Conservation (phyloP, 768 basidiomycete species). For the Boletus rex-veris region DNA sequence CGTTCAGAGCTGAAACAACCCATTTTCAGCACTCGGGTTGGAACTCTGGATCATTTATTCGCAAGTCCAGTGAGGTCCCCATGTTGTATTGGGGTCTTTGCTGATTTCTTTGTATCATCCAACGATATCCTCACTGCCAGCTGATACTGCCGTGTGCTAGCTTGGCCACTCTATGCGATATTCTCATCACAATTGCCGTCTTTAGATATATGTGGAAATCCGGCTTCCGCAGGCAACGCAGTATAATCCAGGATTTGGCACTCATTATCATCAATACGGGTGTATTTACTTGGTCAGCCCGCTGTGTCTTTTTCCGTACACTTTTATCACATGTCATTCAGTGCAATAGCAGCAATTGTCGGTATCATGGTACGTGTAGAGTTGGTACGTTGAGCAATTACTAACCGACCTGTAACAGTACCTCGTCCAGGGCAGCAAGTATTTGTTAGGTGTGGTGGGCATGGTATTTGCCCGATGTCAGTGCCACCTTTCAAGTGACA, state of each 20-base stretch:
- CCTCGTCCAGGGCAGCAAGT: neutral
- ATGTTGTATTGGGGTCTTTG: neutral
- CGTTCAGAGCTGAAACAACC: neutral
- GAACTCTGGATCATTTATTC: neutral
- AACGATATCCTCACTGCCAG: neutral
- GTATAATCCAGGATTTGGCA: constrained; percentile 7
- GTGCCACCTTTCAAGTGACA: neutral
- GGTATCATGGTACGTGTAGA: constrained; percentile 6
- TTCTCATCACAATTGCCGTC: neutral
- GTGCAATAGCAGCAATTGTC: neutral
- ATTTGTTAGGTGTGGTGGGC: neutral
- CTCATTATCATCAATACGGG: constrained; percentile 13
- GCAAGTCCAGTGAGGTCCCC: neutral
- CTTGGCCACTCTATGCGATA: neutral
- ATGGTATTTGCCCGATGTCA: constrained; percentile 3
- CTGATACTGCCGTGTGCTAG: neutral
- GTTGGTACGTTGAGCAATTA: neutral
- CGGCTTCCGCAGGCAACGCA: constrained; percentile 9
- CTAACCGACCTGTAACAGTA: neutral
- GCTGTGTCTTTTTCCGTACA: neutral
- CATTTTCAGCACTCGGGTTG: neutral
- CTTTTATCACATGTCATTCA: neutral
- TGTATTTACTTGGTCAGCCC: constrained; percentile 9
- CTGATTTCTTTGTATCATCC: neutral
- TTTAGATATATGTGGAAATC: constrained; percentile 20